Evolutionary conservation across 1,284 basidiomycete species (phyloP).

Genomic region (Termitomyces sp.): DNA sequence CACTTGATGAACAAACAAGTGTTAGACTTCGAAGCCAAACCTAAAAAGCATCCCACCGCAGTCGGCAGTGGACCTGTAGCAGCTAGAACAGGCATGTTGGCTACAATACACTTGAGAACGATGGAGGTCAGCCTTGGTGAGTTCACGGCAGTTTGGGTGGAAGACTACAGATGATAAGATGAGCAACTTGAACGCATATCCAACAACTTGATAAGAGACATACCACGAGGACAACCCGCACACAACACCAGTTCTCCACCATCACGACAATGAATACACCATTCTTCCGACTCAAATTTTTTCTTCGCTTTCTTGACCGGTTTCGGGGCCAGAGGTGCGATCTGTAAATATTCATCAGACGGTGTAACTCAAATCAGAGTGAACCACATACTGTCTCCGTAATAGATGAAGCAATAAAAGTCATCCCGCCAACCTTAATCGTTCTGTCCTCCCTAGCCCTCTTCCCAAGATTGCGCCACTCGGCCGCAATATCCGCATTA

Average conservation of each 20-base stretch:
- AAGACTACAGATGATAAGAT: conserved; percentile 34
- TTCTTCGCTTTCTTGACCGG: conserved; percentile 24
- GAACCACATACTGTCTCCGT: conserved; percentile 26
- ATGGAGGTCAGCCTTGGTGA: conserved; percentile 25
- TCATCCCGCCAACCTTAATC: conserved; percentile 40
- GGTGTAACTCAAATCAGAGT: background rate
- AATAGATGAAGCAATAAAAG: conserved; percentile 33
- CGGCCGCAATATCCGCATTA: conserved; percentile 38
- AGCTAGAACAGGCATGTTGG: conserved; percentile 47
- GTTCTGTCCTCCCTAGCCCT: conserved; percentile 35
- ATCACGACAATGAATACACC: conserved; percentile 53
- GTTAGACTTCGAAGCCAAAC: conserved; percentile 20
- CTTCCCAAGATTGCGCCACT: conserved; percentile 43
- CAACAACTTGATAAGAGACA: conserved; percentile 2
- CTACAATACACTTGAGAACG: conserved; percentile 29
- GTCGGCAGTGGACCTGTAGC: conserved; percentile 35
- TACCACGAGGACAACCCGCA: conserved; percentile 47
- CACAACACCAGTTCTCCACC: conserved; percentile 51
- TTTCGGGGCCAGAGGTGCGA: conserved; percentile 5
- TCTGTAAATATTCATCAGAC: background rate
- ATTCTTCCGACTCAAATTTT: conserved; percentile 46
- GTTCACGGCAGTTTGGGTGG: conserved; percentile 41
- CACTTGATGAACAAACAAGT: background rate
- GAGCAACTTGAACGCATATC: background rate
- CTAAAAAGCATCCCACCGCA: conserved; percentile 49